A percentile compares a stretch with the other conserved stretches of the same genome.
Conservation (phyloP, 345 rosid species). For the Populus alba region DNA sequence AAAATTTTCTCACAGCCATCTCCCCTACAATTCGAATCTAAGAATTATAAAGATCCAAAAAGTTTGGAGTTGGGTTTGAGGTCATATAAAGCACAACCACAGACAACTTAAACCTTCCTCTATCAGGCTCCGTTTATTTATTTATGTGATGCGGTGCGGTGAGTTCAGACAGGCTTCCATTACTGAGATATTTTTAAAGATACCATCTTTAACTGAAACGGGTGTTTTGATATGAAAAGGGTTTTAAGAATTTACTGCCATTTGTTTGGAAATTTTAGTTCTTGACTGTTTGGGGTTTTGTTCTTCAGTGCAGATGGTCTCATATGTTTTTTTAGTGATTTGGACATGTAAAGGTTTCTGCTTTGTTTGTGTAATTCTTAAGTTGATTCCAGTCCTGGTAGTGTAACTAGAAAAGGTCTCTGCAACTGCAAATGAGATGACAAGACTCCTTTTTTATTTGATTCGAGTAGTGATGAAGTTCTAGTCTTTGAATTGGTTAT, state of each 20-base stretch:
- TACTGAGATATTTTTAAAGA: neutral
- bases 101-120: neutral
- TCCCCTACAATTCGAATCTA: too few species aligned
- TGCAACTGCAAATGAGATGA: neutral
- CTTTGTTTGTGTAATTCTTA: neutral
- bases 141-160: too few species aligned
- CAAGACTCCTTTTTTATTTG: neutral
- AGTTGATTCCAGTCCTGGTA: neutral
- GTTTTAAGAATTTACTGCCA: neutral
- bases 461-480: neutral
- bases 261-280: neutral
- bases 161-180: neutral
- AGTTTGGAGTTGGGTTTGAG: neutral
- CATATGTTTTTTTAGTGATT: neutral
- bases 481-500: neutral
- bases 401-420: neutral
- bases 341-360: neutral
- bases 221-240: neutral
- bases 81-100: neutral
- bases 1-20: too few species aligned
- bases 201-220: neutral
- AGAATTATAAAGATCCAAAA: too few species aligned
- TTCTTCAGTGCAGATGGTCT: neutral
- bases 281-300: neutral
- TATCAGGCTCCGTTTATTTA: neutral